A percentile compares a stretch with the other conserved stretches of the same genome.
phyloP scores from a whole-genome alignment of 257 asterid species.

The Ophiorrhiza pumila region DNA sequence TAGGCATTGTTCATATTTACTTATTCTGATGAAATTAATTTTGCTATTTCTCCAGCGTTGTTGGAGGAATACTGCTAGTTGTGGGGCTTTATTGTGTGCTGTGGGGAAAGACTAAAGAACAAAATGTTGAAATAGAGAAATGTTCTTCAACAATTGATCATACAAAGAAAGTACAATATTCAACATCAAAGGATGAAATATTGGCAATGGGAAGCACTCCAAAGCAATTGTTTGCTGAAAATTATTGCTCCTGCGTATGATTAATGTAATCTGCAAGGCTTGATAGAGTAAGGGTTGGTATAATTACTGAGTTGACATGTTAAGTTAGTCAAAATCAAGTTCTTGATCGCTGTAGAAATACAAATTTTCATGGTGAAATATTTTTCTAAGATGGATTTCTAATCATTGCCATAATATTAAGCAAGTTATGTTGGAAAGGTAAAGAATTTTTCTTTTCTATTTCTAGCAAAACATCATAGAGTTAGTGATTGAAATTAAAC shows the following conservation, averaged over 20 bases:
- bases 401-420: too few relatives aligned
- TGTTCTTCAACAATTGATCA: conserved; percentile 9
- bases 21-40: too few relatives aligned
- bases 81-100: conserved; percentile 74
- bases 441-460: too few relatives aligned
- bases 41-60: too few relatives aligned
- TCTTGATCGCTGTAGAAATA: too few relatives aligned
- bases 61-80: conserved; percentile 70
- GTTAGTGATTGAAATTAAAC: too few relatives aligned
- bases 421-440: too few relatives aligned
- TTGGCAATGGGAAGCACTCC: not conserved
- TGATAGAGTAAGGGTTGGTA: not conserved
- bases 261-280: not conserved
- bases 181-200: not conserved
- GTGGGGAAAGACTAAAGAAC: conserved; percentile 81
- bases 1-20: too few relatives aligned
- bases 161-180: not conserved
- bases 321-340: not conserved
- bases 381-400: too few relatives aligned
- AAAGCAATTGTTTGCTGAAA: not conserved
- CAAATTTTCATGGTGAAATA: too few relatives aligned
- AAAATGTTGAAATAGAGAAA: conserved; percentile 25
- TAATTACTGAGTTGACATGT: not conserved
- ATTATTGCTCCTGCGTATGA: not conserved
- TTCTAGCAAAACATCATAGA: too few relatives aligned